phyloP scores from a whole-genome alignment of 2,329 filamentous ascomycete species.

The Neonectria sp. region DNA sequence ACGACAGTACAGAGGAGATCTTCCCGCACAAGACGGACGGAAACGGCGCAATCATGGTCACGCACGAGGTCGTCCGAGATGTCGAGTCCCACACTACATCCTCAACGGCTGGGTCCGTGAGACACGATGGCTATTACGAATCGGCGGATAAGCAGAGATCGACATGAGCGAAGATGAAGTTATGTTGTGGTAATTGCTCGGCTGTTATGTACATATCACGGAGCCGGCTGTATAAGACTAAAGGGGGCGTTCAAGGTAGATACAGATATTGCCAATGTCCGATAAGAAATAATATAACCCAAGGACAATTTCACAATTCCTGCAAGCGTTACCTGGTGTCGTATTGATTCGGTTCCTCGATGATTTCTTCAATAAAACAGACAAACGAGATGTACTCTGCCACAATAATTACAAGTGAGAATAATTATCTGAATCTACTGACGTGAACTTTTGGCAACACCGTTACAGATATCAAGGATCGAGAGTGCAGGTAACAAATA shows the following conservation, averaged over 20 bases:
- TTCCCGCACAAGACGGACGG: conserved; percentile 39
- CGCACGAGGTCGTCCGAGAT: conserved; percentile 31
- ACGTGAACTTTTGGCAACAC: neutral
- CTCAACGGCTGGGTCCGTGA: conserved; percentile 26
- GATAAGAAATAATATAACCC: conserved; percentile 8
- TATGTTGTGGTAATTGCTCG: neutral
- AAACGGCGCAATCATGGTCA: conserved; percentile 42
- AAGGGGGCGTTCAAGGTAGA: neutral
- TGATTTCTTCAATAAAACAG: neutral
- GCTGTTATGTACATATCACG: conserved; percentile 9
- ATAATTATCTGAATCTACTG: neutral
- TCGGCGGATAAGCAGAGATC: neutral
- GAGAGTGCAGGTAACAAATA: too few species aligned
- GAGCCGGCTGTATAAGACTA: neutral
- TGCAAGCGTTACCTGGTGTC: too few species aligned
- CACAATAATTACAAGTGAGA: neutral
- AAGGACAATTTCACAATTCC: neutral
- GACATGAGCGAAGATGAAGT: neutral
- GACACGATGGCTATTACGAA: conserved; percentile 24
- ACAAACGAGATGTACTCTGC: too few species aligned
- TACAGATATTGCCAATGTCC: neutral
- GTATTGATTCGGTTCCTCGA: neutral
- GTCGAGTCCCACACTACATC: conserved; percentile 33
- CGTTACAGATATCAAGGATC: neutral
- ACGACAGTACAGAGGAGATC: conserved; percentile 43